Evolutionary conservation across 306 rosid genomes (phyloP), one percentile per base, ranked within the genome.

Genomic region (Pyrus betulifolia): DNA sequence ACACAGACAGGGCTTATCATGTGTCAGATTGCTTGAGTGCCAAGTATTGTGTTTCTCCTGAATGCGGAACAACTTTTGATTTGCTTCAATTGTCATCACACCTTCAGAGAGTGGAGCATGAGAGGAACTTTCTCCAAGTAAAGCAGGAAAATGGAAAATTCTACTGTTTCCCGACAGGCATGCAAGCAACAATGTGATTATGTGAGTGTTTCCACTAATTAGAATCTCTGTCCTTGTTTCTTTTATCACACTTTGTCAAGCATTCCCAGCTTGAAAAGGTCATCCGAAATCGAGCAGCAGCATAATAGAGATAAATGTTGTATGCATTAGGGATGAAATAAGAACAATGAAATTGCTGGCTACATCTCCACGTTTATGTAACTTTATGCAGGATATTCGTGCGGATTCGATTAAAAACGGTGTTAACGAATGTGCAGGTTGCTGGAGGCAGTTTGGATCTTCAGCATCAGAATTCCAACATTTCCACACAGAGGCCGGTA

Each of bases 61-160:
- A 89, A 80, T 60, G 63, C 74, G 96, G 86, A 74, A 63, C 83
- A 6, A 86, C 86, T 2, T 89, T 90, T 75, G 85, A 92, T 75
- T 74, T 90, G 78, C 85, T 87, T 72, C 96, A 92, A 42, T 74
- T 92, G 80, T 90, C 97, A 60, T 87, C 93, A 38, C 89, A 92
- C 82, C 95, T 92, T 79, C 87, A 83, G 71, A 87, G 96, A 81
- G 97, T 92, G 79, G 93, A 92, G 84, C 87, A 80, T 49, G 92
- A 88, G 76, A 85, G 88, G 82, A 82, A 79, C 62, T 74, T 84
- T 76, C 71, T 79, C 71, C 84, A 82, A 83, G 83, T 86, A n/a
- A 88, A 85, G 60, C 82, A 80, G 79, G 87, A 82, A 81, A 83
- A 80, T 72, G 91, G 85, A 28, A 88, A 88, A 13, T 67, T 66